Percentiles rank a stretch among this genome's conserved stretches.
Evolutionary conservation across 2,329 filamentous ascomycete species (phyloP).

Genomic region (Colletotrichum lupini): DNA sequence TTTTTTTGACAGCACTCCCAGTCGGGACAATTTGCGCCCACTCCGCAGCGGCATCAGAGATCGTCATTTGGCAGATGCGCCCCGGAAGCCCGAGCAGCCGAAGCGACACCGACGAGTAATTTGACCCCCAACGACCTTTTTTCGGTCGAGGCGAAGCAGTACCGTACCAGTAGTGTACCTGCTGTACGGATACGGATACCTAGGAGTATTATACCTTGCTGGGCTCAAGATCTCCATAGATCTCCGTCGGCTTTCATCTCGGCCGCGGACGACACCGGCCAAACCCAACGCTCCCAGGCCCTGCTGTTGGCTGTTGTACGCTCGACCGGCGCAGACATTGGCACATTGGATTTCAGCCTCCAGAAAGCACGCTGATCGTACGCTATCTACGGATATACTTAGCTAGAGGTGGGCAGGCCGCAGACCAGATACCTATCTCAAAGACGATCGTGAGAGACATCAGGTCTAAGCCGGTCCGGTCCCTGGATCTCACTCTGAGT

Average conservation of each 20-base stretch:
- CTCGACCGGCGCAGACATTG: neutral
- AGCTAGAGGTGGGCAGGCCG: too few relatives aligned
- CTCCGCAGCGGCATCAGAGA: conserved; percentile 34
- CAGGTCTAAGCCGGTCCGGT: neutral
- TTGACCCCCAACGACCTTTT: conserved; percentile 8
- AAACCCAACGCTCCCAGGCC: conserved; percentile 13
- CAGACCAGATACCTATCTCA: neutral
- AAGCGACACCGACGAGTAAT: conserved; percentile 24
- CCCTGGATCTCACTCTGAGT: neutral
- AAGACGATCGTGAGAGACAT: neutral
- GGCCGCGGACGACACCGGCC: conserved; percentile 20
- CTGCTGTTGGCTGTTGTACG: conserved; percentile 14
- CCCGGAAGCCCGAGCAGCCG: conserved; percentile 30
- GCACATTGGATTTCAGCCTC: neutral
- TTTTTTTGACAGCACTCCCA: conserved; percentile 12
- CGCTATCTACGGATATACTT: neutral
- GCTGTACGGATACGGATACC: neutral
- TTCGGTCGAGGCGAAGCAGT: neutral
- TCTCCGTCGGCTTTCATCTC: conserved; percentile 26
- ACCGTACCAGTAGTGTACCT: neutral
- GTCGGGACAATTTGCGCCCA: conserved; percentile 33
- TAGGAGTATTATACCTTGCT: neutral
- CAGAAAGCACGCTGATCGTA: neutral
- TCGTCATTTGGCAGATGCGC: conserved; percentile 38
- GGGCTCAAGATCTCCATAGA: conserved; percentile 6